phyloP scores from a whole-genome alignment of 2,329 filamentous ascomycete genomes.

The Pseudopyrenochaeta lycopersici region DNA sequence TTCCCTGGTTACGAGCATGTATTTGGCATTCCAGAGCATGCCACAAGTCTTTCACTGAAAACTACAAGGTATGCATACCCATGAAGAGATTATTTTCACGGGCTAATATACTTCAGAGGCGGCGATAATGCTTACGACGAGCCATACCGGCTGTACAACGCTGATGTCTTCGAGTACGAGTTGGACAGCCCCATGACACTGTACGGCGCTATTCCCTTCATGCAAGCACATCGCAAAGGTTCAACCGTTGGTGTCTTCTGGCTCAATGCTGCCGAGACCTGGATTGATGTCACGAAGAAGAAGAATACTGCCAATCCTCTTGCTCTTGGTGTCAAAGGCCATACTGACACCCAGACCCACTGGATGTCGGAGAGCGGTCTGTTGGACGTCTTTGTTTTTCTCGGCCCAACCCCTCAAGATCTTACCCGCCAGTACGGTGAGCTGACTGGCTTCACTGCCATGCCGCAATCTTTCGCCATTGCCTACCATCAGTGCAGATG shows the following conservation, averaged over 20 bases:
- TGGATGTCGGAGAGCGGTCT: conserved; percentile 95
- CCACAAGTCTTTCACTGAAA: conserved; percentile 85
- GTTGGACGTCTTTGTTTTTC: conserved; percentile 92
- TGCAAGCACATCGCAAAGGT: conserved; percentile 94
- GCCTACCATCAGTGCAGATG: conserved; percentile 98
- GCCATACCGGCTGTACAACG: conserved; percentile 94
- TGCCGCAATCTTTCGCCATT: conserved; percentile 91
- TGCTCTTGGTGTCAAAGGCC: conserved; percentile 73
- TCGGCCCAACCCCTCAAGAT: conserved; percentile 86
- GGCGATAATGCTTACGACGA: conserved; percentile 85
- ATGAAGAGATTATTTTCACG: neutral
- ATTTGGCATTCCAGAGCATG: conserved; percentile 92
- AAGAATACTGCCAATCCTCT: conserved; percentile 79
- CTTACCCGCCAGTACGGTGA: conserved; percentile 85
- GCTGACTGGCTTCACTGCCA: conserved; percentile 87
- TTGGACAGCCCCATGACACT: conserved; percentile 98
- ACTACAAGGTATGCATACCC: conserved; percentile 72
- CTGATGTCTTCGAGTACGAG: conserved; percentile 97
- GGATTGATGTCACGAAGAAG: conserved; percentile 91
- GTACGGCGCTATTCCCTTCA: conserved; percentile 96
- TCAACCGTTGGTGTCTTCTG: conserved; percentile 97
- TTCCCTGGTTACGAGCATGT: conserved; percentile 94
- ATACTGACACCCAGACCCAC: conserved; percentile 85
- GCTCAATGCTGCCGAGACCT: conserved; percentile 96
- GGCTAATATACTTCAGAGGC: conserved; percentile 59